Percentiles rank a stretch among this genome's conserved stretches.
Evolutionary conservation across 1,284 basidiomycete species (phyloP).

Genomic region (Amylostereum areolatum): DNA sequence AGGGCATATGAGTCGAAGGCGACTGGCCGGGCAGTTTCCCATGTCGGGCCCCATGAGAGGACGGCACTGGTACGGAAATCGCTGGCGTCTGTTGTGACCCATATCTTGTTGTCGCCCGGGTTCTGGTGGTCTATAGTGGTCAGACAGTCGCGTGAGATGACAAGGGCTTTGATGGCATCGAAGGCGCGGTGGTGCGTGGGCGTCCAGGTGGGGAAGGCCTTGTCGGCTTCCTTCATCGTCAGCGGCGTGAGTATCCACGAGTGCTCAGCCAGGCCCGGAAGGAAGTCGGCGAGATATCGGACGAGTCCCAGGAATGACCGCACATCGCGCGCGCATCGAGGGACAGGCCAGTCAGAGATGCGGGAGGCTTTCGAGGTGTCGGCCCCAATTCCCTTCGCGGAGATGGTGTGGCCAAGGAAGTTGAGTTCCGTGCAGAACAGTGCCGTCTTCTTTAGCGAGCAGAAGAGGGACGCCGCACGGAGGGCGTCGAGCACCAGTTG

Average conservation of each 20-base stretch:
- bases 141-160: background rate
- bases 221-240: background rate
- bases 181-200: background rate
- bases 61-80: slow-evolving; percentile 14
- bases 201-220: background rate
- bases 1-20: slow-evolving; percentile 25
- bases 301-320: slow-evolving; percentile 29
- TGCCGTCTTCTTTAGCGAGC: slow-evolving; percentile 17
- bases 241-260: background rate
- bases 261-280: background rate
- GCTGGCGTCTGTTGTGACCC: slow-evolving; percentile 15
- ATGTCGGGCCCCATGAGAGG: slow-evolving; percentile 17
- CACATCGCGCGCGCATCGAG: slow-evolving; percentile 21
- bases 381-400: slow-evolving; percentile 19
- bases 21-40: slow-evolving; percentile 11
- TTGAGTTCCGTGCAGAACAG: slow-evolving; percentile 18
- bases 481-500: slow-evolving; percentile 17
- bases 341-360: slow-evolving; percentile 27
- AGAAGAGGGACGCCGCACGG: slow-evolving; percentile 14
- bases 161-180: background rate
- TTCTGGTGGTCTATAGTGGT: background rate
- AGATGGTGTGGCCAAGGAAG: slow-evolving; percentile 24
- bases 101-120: slow-evolving; percentile 22
- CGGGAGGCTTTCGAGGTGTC: slow-evolving; percentile 24
- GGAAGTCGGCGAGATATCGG: slow-evolving; percentile 19